Evolutionary conservation across 495 filamentous ascomycete genomes (phyloP), one percentile per base, ranked within the genome.

Genomic region (Pyrenula massariospora): DNA sequence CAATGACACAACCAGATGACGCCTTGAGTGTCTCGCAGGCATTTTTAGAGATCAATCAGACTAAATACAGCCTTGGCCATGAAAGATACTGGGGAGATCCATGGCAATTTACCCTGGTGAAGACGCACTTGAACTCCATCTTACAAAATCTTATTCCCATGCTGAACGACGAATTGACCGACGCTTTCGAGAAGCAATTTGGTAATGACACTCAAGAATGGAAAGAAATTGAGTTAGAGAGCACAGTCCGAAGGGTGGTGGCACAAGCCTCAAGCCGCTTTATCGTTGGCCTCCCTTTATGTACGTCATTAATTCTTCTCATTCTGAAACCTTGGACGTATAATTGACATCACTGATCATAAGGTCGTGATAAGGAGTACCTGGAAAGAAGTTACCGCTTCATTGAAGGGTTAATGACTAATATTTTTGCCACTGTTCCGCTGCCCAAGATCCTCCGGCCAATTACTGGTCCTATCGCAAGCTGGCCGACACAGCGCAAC

Each of bases 211-310:
- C 58, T 1, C 31, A 60, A n/a, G 22, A 60, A 11, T 70, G 65
- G 65, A 66, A 55, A 48, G 57, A 61, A 1, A 56, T 72, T 48
- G 54, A 62, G 22, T 47, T 76, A 12, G 56, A 64, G 36, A 57
- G 69, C 12, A 63, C 63, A 12, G 60, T 71, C 25, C 57, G 64
- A 51, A 55, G 59, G 53, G 58, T 74, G 20, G 63, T 76, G 8
- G 63, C 64, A 0, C 65, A 65, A 20, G 49, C 67, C 69, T 0
- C 56, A 61, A n/a, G n/a, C n/a, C n/a, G n/a, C n/a, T n/a, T n/a
- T n/a, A n/a, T n/a, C n/a, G n/a, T n/a, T n/a, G n/a, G n/a, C n/a
- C n/a, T n/a, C n/a, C n/a, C n/a, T n/a, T n/a, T n/a, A n/a, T n/a
- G n/a, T n/a, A n/a, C n/a, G n/a, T n/a, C n/a, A n/a, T n/a, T n/a